A percentile compares a stretch with the other conserved stretches of the same genome.
Evolutionary conservation across 768 basidiomycete genomes (phyloP).

Genomic region (Porphyrellus cyaneotinctus): DNA sequence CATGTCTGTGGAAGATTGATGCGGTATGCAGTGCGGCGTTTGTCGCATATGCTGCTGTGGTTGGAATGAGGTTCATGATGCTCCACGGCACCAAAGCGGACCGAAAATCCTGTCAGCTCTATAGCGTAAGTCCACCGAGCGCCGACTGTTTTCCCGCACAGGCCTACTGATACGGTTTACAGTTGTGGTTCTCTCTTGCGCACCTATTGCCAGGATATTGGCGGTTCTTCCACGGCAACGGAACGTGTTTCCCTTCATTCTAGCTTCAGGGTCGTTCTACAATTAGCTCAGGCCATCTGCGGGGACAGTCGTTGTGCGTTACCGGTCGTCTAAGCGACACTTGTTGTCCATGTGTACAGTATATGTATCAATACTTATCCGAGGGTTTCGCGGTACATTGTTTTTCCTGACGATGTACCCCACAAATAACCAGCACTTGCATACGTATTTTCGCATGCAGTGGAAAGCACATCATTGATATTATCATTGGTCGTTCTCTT

Average conservation of each 20-base stretch:
- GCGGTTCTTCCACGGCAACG: slow-evolving; percentile 22
- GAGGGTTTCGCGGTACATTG: not conserved
- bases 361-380: slow-evolving; percentile 7
- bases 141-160: not conserved
- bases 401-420: not conserved
- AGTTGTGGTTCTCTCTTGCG: slow-evolving; percentile 32
- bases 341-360: not conserved
- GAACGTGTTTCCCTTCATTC: slow-evolving; percentile 6
- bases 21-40: slow-evolving; percentile 24
- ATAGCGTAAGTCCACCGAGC: slow-evolving; percentile 23
- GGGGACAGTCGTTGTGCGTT: not conserved
- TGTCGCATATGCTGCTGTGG: slow-evolving; percentile 21
- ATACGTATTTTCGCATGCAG: no score
- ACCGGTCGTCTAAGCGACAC: not conserved
- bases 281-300: slow-evolving; percentile 3
- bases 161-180: not conserved
- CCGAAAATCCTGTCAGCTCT: slow-evolving; percentile 27
- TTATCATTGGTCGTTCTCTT: not conserved
- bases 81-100: slow-evolving; percentile 22
- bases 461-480: no score
- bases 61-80: slow-evolving; percentile 28
- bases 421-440: not conserved
- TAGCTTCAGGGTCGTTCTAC: slow-evolving; percentile 10
- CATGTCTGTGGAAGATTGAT: slow-evolving; percentile 27
- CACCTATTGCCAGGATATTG: slow-evolving; percentile 31